These are phyloP conservation scores for Calendula officinalis DNA, from an alignment of 129 eudicot species.

Conservation along the genomic window DNA sequence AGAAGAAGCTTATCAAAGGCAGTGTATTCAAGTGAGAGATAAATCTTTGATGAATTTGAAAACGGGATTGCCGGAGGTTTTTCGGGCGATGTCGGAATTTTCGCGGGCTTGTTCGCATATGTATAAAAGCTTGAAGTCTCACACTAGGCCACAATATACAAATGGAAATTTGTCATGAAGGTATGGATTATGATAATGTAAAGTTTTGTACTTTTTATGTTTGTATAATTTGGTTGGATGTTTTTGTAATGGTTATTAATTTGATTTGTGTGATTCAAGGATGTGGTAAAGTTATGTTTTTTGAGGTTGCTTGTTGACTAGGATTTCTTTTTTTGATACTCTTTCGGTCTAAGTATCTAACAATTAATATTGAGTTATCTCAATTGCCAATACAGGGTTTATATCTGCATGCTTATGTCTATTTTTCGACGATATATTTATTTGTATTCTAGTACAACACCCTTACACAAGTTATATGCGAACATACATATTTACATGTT, in stretches of 20 bases:
- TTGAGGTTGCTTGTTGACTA: neutral
- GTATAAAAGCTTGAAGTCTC: slow-evolving; percentile 70
- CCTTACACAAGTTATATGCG: no score
- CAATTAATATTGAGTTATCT: neutral
- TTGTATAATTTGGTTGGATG: slow-evolving; percentile 29
- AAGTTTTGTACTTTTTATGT: slow-evolving; percentile 3
- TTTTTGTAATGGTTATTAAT: slow-evolving; percentile 11
- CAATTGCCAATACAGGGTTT: no score
- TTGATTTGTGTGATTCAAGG: slow-evolving; percentile 26
- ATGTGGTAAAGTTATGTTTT: neutral
- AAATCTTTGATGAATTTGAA: slow-evolving; percentile 72
- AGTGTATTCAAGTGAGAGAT: slow-evolving; percentile 75
- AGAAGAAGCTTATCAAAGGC: slow-evolving; percentile 55
- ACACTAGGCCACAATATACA: slow-evolving; percentile 32
- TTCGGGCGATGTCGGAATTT: slow-evolving; percentile 65
- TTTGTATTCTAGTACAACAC: no score
- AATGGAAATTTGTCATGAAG: slow-evolving; percentile 37
- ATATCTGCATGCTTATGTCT: no score
- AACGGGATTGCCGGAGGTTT: slow-evolving; percentile 76
- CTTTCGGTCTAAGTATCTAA: neutral
- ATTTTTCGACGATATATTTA: no score
- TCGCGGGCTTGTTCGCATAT: slow-evolving; percentile 68
- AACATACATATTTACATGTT: no score
- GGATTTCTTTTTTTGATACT: slow-evolving; percentile 6
- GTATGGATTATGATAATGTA: slow-evolving; percentile 15